Evolutionary conservation across 202 grass and related monocot species (phyloP).

Genomic region (Dendrocalamus latiflorus): DNA sequence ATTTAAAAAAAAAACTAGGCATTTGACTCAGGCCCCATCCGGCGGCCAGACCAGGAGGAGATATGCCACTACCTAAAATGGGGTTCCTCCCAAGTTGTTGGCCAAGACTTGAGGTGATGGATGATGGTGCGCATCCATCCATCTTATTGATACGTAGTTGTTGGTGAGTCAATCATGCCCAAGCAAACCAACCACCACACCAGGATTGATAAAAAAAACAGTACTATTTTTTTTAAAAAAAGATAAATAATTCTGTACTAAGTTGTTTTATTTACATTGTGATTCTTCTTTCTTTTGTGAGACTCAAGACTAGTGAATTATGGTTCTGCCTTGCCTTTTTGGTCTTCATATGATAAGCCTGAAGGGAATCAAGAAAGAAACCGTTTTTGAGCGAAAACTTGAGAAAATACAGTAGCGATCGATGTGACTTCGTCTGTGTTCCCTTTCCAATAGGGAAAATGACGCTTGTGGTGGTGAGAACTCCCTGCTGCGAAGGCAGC

Average conservation of each 20-base stretch:
- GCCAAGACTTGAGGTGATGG: background rate
- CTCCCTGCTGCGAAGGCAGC: background rate
- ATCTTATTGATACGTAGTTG: background rate
- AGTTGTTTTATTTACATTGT: background rate
- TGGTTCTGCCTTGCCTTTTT: background rate
- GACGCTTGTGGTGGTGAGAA: background rate
- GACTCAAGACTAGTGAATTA: background rate
- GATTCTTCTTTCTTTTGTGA: background rate
- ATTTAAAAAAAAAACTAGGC: too few relatives aligned
- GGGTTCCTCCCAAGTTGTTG: background rate
- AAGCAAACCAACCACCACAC: background rate
- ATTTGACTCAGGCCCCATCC: background rate
- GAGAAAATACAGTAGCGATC: background rate
- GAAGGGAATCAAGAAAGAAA: background rate
- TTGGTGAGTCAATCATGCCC: background rate
- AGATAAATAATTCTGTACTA: background rate
- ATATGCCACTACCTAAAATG: background rate
- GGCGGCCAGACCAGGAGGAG: too few relatives aligned
- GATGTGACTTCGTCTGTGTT: background rate
- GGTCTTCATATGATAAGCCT: background rate
- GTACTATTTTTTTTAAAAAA: background rate
- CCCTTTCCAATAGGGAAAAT: background rate
- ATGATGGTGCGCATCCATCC: background rate
- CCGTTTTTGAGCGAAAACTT: background rate
- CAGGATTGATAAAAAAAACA: background rate